Evolutionary conservation across 768 basidiomycete species (phyloP).

Genomic region (Leccinum olivaceopallidum): DNA sequence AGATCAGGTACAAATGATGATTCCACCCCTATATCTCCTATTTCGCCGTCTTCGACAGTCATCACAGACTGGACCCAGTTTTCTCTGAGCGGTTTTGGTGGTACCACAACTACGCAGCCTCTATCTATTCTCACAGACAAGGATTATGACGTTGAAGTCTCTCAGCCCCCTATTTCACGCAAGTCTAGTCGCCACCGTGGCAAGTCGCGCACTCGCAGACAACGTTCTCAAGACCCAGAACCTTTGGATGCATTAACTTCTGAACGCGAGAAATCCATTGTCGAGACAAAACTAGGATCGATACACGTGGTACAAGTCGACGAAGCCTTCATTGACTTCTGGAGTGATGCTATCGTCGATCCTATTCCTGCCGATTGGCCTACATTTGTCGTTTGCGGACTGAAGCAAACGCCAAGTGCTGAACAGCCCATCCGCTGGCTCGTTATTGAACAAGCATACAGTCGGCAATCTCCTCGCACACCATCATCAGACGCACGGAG

Average conservation of each 20-base stretch:
- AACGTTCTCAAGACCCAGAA: conserved; percentile 22
- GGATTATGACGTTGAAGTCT: conserved; percentile 66
- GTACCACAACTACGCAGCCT: conserved; percentile 33
- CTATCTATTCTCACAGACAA: conserved; percentile 60
- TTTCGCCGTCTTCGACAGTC: conserved; percentile 31
- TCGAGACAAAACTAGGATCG: conserved; percentile 42
- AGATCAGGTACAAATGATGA: conserved; percentile 17
- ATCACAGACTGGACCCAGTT: conserved; percentile 67
- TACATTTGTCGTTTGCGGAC: conserved; percentile 66
- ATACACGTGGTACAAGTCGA: conserved; percentile 57
- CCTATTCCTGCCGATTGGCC: conserved; percentile 68
- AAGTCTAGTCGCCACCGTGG: conserved; percentile 37
- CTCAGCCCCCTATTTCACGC: conserved; percentile 38
- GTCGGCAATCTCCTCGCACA: conserved; percentile 32
- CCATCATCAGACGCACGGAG: conserved; percentile 28
- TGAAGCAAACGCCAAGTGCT: conserved; percentile 41
- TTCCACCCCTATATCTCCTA: conserved; percentile 29
- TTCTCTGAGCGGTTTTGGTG: conserved; percentile 62
- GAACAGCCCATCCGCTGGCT: conserved; percentile 55
- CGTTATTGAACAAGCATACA: conserved; percentile 64
- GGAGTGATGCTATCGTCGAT: conserved; percentile 73
- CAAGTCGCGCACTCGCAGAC: conserved; percentile 29
- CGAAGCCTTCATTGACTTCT: conserved; percentile 83
- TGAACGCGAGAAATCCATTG: conserved; percentile 12
- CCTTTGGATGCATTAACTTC: conserved; percentile 13